Base-by-base conservation (phyloP, 306 rosid genomes). In the Quercus aquifolioides region DNA sequence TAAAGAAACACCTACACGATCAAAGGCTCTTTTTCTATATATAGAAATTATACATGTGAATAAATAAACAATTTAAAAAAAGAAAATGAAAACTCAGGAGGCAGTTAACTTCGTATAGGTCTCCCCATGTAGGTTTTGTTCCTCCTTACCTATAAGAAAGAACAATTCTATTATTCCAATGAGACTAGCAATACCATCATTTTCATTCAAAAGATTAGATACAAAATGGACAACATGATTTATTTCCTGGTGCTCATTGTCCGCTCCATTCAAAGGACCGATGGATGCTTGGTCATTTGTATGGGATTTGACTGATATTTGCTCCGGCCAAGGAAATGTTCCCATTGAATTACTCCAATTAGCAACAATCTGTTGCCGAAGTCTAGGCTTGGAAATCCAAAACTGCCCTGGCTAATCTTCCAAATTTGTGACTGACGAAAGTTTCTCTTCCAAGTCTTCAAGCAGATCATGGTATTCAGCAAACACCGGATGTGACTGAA, bases 401-500 rank as follows among this genome's bases (percentile, higher is more conserved):
- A 49, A 31, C 76, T 57, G 12, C 59, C 49, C 80, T 86, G 78
- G 86, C 56, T 78, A 77, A 73, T 81, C 84, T 74, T 86, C 92
- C 73, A 63, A 81, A 69, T 79, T 81, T 74, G 81, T 73, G 46
- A 87, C 74, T 60, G 96, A 82, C 18, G 92, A 78, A 78, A 95
- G 96, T 82, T 77, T 90, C 78, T 85, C 89, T 69, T 91, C 92
- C 81, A 95, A 89, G 85, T 92, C 91, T 82, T 80, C 90, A 38
- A 95, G 80, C 76, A 91, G 89, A 91, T 93, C 96, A 74, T 89
- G 93, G 80, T 87, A 93, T 71, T 93, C 94, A 35, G 67, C 77
- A 73, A 93, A 93, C 60, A 88, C 81, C 1, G 88, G 80, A 76
- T 92, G 92, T 18, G 92, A 87, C 94, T 89, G 86, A 75, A 63